Base-by-base conservation (phyloP, 495 filamentous ascomycete genomes). In the Elasticomyces elasticus region DNA sequence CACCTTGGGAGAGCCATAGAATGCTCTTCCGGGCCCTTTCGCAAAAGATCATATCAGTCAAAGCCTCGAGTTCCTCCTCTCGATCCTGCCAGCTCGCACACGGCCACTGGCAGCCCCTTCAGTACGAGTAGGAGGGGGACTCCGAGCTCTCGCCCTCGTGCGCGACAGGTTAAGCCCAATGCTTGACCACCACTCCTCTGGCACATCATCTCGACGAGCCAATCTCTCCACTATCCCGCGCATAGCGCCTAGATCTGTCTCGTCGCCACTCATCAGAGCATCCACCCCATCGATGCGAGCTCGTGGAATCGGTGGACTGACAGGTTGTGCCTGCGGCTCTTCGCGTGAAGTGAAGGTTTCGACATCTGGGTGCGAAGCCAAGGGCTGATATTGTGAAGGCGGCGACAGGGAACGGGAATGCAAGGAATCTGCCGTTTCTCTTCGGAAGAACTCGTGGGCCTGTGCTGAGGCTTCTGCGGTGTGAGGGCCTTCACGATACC, bases 171-270 rank as follows among this genome's bases (percentile, higher is more conserved):
- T 79, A 45, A 89, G 72, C 3, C 85, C 86, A 53, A 79, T 83
- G 56, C 79, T 77, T 44, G 76, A 78, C 86, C 86, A 91, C 81
- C 82, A 87, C 46, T 83, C 77, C 44, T 88, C 85, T 0, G 84
- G 82, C 55, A 89, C 80, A 61, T 88, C 83, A 59, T 83, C 76
- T 9, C 84, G 71, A 10, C 78, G 72, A 44, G 80, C 77, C 56
- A 89, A 73, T 26, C 78, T 73, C 57, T 79, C 75, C 50, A 89
- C 71, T 20, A 91, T 80, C 27, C 75, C 72, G 58, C 83, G 82
- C 80, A 88, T 82, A 33, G 78, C 77, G 5, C 71, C 74, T 31
- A 85, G 69, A 61, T 80, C 79, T 25, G 71, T 69, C 52, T 51
- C 46, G 22, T 52, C 46, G n/a, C 41, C 53, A 33, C 60, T 41